Evolutionary conservation across 352 stramenopile species (phyloP).

Genomic region (Globisporangium emineosum): DNA sequence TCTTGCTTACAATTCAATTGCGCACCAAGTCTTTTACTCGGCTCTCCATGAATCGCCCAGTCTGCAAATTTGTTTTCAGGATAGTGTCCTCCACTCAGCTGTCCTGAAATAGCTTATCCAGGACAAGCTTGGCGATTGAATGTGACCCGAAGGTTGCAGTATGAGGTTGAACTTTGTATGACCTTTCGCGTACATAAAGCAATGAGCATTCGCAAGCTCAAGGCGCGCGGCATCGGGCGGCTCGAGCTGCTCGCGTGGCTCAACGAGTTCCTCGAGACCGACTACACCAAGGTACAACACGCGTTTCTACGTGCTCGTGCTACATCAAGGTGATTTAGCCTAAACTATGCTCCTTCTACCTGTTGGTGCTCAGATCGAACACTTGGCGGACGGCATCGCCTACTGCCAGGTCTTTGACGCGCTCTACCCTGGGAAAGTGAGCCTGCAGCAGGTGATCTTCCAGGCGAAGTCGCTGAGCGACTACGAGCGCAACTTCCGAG

Average conservation of each 20-base stretch:
- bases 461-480: slow-evolving; percentile 44
- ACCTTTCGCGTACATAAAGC: neutral
- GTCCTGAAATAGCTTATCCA: too few species aligned
- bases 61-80: too few species aligned
- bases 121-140: neutral
- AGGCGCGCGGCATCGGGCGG: slow-evolving; percentile 67
- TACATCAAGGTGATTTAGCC: neutral
- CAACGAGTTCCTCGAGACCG: slow-evolving; percentile 78
- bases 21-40: too few species aligned
- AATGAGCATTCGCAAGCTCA: slow-evolving; percentile 79
- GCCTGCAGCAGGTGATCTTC: slow-evolving; percentile 58
- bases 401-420: slow-evolving; percentile 78
- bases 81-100: too few species aligned
- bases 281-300: slow-evolving; percentile 67
- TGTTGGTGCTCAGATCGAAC: slow-evolving; percentile 39
- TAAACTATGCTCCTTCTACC: neutral
- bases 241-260: slow-evolving; percentile 78
- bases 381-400: slow-evolving; percentile 74
- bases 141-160: neutral
- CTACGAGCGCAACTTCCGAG: slow-evolving; percentile 62
- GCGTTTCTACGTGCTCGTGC: neutral
- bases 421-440: slow-evolving; percentile 66
- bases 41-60: too few species aligned
- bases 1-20: too few species aligned
- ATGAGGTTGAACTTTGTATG: neutral